These are phyloP conservation scores for Oryza punctata DNA, from an alignment of 176 grass and related monocot species.

Conservation along the genomic window DNA sequence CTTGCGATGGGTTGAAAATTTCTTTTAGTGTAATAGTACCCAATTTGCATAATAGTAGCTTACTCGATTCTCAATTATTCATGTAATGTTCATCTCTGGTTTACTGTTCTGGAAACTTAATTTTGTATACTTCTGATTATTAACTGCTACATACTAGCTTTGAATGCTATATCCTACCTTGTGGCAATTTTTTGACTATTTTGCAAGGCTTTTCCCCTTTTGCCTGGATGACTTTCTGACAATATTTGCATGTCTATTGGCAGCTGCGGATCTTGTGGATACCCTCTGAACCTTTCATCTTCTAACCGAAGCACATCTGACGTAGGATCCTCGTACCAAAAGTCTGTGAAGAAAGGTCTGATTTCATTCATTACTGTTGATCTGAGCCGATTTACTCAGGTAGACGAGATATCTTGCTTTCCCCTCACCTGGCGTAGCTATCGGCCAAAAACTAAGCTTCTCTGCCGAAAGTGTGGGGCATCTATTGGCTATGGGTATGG, in stretches of 20 bases:
- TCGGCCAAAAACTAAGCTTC: slow-evolving; percentile 67
- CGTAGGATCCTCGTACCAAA: slow-evolving; percentile 49
- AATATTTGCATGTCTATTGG: slow-evolving; percentile 34
- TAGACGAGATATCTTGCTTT: slow-evolving; percentile 59
- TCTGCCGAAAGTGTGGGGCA: slow-evolving; percentile 63
- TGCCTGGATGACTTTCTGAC: slow-evolving; percentile 15
- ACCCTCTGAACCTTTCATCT: slow-evolving; percentile 65
- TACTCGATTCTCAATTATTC: too few species aligned
- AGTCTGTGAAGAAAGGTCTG: slow-evolving; percentile 63
- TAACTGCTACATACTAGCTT: slow-evolving; percentile 9
- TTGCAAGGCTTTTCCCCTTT: not conserved
- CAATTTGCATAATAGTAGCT: too few species aligned
- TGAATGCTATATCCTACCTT: not conserved
- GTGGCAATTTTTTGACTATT: not conserved
- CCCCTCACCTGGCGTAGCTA: slow-evolving; percentile 51
- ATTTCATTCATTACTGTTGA: slow-evolving; percentile 61
- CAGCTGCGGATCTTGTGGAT: slow-evolving; percentile 68
- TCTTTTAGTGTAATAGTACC: too few species aligned
- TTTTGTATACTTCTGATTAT: not conserved
- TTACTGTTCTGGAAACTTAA: not conserved
- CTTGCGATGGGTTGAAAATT: not conserved
- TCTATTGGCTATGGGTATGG: slow-evolving; percentile 57
- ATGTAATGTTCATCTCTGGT: not conserved
- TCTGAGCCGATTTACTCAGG: slow-evolving; percentile 70
- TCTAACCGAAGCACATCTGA: slow-evolving; percentile 62